These are phyloP conservation scores for Sonneratia caseolaris DNA, from an alignment of 345 rosid species.

Conservation along the genomic window DNA sequence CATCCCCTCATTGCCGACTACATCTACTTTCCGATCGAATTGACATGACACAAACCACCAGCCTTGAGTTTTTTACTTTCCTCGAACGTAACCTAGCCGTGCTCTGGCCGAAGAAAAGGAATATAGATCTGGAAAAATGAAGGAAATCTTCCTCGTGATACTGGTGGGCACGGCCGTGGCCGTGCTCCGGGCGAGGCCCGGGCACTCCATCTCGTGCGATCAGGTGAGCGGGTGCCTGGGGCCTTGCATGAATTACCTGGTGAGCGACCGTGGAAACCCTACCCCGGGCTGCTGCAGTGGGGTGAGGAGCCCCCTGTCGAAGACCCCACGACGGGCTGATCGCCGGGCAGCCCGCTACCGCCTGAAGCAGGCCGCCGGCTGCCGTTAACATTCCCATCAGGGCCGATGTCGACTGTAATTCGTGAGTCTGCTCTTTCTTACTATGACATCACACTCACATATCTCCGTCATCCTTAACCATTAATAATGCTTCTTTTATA, in stretches of 20 bases:
- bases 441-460: no score
- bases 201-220: neutral
- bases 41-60: neutral
- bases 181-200: neutral
- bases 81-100: neutral
- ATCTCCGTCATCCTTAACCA: no score
- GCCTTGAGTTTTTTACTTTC: neutral
- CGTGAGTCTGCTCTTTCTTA: neutral
- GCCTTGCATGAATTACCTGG: conserved; percentile 4
- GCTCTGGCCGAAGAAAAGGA: no score
- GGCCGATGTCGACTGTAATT: neutral
- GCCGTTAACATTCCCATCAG: neutral
- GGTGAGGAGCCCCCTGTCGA: neutral
- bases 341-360: conserved; percentile 1
- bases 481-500: no score
- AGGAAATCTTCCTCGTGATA: neutral
- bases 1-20: neutral
- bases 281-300: conserved; percentile 2
- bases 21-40: neutral
- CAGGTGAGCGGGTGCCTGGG: neutral
- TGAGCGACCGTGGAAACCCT: neutral
- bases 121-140: neutral
- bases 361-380: neutral
- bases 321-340: neutral
- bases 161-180: neutral